Percentiles rank a stretch among this genome's conserved stretches.
Conservation (phyloP, 2,329 filamentous ascomycete species). For the Neonectria magnoliae region DNA sequence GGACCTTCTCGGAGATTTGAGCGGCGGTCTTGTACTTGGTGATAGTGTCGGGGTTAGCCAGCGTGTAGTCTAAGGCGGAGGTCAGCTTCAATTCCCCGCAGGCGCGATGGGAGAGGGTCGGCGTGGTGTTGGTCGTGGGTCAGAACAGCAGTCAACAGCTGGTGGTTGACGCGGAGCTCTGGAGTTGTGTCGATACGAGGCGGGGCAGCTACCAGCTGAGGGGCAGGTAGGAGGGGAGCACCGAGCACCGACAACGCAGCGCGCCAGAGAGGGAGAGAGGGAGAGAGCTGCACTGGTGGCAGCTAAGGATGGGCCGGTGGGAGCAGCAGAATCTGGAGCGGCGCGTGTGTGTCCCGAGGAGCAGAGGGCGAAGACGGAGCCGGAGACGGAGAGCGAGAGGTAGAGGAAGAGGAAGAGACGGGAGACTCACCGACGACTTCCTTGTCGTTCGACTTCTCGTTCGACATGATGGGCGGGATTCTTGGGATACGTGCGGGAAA, state of each 20-base stretch:
- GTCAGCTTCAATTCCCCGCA: slow-evolving; percentile 2
- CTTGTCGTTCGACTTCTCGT: slow-evolving; percentile 52
- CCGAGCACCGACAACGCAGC: slow-evolving; percentile 27
- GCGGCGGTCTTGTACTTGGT: slow-evolving; percentile 99
- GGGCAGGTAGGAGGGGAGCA: slow-evolving; percentile 4
- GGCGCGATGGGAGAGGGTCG: slow-evolving; percentile 8
- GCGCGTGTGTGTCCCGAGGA: slow-evolving; percentile 7
- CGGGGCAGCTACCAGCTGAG: slow-evolving; percentile 32
- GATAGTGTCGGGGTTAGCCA: slow-evolving; percentile 92
- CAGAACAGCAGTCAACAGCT: slow-evolving; percentile 8
- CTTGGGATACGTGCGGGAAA: slow-evolving; percentile 13
- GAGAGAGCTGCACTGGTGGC: no score
- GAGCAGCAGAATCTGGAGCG: slow-evolving; percentile 18
- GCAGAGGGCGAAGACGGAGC: neutral
- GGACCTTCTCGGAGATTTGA: slow-evolving; percentile 93
- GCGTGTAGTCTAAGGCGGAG: slow-evolving; percentile 77
- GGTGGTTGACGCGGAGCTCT: slow-evolving; percentile 27
- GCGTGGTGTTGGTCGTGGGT: neutral
- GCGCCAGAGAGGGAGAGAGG: slow-evolving; percentile 25
- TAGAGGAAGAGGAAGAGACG: neutral
- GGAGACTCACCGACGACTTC: slow-evolving; percentile 50
- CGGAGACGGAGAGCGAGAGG: no score
- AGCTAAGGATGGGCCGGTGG: slow-evolving; percentile 2
- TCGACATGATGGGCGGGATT: slow-evolving; percentile 54
- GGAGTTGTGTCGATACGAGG: slow-evolving; percentile 18